Evolutionary conservation across 371 early-diverging fungal species (phyloP).

Genomic region (Lichtheimia hyalospora): DNA sequence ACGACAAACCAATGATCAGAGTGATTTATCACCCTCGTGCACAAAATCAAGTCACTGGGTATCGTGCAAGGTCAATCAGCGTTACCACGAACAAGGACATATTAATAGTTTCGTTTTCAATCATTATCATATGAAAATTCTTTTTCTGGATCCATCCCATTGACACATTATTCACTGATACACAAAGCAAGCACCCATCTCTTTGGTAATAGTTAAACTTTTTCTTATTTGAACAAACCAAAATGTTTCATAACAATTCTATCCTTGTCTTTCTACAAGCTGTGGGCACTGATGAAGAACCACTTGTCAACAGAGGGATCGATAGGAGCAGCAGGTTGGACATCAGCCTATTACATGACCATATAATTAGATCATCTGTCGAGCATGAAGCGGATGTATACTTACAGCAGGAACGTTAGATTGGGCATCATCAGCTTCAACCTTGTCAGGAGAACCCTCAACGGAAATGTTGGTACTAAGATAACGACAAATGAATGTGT

Average conservation of each 20-base stretch:
- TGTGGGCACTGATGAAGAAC: conserved; percentile 92
- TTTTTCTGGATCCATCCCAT: too few species aligned
- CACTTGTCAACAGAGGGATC: conserved; percentile 92
- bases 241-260: background rate
- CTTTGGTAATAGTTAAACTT: background rate
- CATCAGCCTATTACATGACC: conserved; percentile 23
- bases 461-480: conserved; percentile 70
- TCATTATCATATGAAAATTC: too few species aligned
- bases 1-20: too few species aligned
- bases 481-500: conserved; percentile 5
- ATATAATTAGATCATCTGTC: conserved; percentile 1
- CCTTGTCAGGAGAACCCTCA: conserved; percentile 72
- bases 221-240: conserved; percentile 3
- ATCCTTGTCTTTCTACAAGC: conserved; percentile 48
- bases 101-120: too few species aligned
- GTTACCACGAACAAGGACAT: too few species aligned
- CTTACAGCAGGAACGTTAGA: conserved; percentile 67
- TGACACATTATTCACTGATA: too few species aligned
- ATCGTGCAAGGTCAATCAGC: too few species aligned
- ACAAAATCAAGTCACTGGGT: too few species aligned
- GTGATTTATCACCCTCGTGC: background rate
- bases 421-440: conserved; percentile 56
- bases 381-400: background rate
- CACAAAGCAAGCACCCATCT: too few species aligned
- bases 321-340: conserved; percentile 56